phyloP scores from a whole-genome alignment of 768 basidiomycete genomes.

The Boletus vermiculosoides region DNA sequence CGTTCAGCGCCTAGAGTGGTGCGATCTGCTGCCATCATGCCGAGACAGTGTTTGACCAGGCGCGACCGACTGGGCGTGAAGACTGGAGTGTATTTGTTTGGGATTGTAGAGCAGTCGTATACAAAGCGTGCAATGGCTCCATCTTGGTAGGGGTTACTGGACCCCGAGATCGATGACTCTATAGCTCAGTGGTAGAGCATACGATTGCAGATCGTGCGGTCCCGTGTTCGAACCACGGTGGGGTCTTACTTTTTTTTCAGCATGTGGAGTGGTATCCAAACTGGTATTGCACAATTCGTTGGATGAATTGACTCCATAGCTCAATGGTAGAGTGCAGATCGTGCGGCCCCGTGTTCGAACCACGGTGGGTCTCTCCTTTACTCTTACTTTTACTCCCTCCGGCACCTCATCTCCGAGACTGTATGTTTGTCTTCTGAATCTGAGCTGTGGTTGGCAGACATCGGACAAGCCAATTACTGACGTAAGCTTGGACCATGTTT shows the following conservation, averaged over 20 bases:
- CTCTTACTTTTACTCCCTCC: slow-evolving; percentile 1
- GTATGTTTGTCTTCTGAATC: neutral
- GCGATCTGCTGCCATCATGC: too few species aligned
- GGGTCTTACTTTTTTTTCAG: slow-evolving; percentile 34
- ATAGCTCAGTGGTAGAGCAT: slow-evolving; percentile 55
- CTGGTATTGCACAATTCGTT: too few species aligned
- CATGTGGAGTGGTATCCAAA: too few species aligned
- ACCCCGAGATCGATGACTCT: slow-evolving; percentile 22
- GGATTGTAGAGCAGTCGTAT: too few species aligned
- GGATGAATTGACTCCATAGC: slow-evolving; percentile 20
- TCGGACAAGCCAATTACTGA: neutral
- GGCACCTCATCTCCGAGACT: too few species aligned
- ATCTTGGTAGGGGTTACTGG: too few species aligned
- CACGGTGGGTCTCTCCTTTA: slow-evolving; percentile 43
- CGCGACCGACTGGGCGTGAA: too few species aligned
- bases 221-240: slow-evolving; percentile 60
- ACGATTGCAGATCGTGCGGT: slow-evolving; percentile 59
- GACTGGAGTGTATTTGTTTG: too few species aligned
- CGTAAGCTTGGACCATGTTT: slow-evolving; percentile 1
- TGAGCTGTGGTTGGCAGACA: too few species aligned
- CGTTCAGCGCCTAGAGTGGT: too few species aligned
- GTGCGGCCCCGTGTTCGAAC: slow-evolving; percentile 56
- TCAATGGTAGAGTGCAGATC: slow-evolving; percentile 62
- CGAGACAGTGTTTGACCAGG: too few species aligned
- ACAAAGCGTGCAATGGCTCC: too few species aligned